Base-by-base conservation (phyloP, 805 yeast species). In the Monosporozyma solicola region DNA sequence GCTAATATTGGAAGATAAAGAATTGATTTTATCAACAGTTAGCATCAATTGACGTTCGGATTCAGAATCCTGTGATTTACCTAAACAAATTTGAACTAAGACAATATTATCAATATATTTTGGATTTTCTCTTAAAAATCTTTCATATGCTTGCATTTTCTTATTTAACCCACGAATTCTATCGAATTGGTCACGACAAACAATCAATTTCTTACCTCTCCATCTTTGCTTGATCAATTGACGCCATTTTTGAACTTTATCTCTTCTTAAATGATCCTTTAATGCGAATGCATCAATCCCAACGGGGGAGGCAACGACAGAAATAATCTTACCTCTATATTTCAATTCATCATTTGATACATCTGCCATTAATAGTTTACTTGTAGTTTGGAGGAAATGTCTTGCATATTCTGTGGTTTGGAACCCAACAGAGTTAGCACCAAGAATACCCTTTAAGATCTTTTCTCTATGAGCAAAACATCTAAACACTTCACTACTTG, bases 381-480 rank as follows among this genome's bases (percentile, higher is more conserved):
- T 87, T 61, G 96, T 83, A 2, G 97, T 89, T 71, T 92, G 97
- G 53, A 87, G 72, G 69, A 94, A 94, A 69, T 94, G 99, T 63
- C 96, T 82, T 27, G 90, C 95, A 61, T 91, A 92, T 68, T 94
- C 99, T 31, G 83, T 83, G 10, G 92, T 91, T 68, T 94, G 99
- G 73, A 94, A 91, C 2, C 91, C 83, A 47, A 94, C 79, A 54
- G 85, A 80, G 64, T 88, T 89, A 1, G 98, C 90, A 11, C 96
- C 98, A 32, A 94, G 72, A 71, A 92, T 76, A 22, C 99, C 99
- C 55, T 79, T 76, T 15, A 94, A 72, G 13, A 94, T 75, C 11
- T 78, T 79, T 49, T 80, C 82, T 61, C 99, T 78, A 61, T 89
- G 94, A 1, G 98, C 96, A 56, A 92, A 78, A 62, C 97, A 91